These are phyloP conservation scores for Xylaria acuta DNA, from an alignment of 495 filamentous ascomycete species.

Conservation along the genomic window DNA sequence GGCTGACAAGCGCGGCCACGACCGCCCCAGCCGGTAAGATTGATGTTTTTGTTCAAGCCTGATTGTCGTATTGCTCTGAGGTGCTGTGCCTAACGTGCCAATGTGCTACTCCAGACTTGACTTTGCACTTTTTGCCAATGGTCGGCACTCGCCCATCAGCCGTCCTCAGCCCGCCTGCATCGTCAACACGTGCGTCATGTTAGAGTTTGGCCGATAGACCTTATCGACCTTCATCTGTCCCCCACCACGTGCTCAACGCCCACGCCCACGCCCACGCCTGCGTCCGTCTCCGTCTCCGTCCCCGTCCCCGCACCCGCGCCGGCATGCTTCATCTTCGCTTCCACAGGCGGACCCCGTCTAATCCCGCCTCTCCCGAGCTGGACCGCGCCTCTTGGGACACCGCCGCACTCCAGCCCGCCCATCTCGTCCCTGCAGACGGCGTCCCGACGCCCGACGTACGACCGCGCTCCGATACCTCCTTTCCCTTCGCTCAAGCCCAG, in stretches of 20 bases:
- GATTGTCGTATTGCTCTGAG: constrained; percentile 6
- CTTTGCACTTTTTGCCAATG: background rate
- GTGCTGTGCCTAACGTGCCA: background rate
- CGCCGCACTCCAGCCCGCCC: constrained; percentile 44
- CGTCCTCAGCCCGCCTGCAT: background rate
- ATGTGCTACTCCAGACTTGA: background rate
- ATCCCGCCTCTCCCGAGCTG: constrained; percentile 57
- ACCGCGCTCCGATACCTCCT: constrained; percentile 47
- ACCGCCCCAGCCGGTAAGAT: constrained; percentile 9
- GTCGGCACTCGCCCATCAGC: constrained; percentile 10
- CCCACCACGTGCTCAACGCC: background rate
- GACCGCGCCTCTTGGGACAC: constrained; percentile 47
- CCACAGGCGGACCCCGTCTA: constrained; percentile 59
- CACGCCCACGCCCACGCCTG: background rate
- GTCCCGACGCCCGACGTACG: constrained; percentile 48
- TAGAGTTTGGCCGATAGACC: constrained; percentile 15
- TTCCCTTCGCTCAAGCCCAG: constrained; percentile 36
- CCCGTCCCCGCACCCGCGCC: constrained; percentile 1
- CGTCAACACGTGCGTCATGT: background rate
- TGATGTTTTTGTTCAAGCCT: background rate
- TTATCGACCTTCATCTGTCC: background rate
- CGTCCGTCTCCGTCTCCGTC: background rate
- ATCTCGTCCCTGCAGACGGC: constrained; percentile 45
- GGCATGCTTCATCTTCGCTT: constrained; percentile 63
- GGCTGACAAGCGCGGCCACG: constrained; percentile 11